Conservation (phyloP, 371 early-diverging fungal genomes). For the Zychaea mexicana region DNA sequence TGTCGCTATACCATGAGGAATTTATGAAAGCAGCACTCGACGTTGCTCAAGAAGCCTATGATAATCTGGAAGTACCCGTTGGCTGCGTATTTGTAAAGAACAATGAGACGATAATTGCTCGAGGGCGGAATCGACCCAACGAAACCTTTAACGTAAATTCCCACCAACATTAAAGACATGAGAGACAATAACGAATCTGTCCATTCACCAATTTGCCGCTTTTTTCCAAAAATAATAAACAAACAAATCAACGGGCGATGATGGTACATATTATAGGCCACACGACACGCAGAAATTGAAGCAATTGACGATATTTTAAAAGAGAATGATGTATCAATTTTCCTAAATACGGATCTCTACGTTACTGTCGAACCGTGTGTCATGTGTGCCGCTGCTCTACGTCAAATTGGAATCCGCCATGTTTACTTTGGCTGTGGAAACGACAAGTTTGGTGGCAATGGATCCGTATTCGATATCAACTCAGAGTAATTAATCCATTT, state of each 20-base stretch:
- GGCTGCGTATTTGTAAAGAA: slow-evolving; percentile 95
- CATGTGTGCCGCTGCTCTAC: slow-evolving; percentile 96
- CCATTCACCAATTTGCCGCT: too few relatives aligned
- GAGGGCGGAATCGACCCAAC: slow-evolving; percentile 86
- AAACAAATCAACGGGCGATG: too few relatives aligned
- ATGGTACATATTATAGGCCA: slow-evolving; percentile 58
- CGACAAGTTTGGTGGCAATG: slow-evolving; percentile 96
- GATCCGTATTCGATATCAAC: slow-evolving; percentile 80
- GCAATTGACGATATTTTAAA: slow-evolving; percentile 82
- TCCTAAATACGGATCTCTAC: slow-evolving; percentile 75
- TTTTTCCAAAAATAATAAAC: too few relatives aligned
- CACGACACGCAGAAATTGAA: slow-evolving; percentile 92
- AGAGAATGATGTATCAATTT: slow-evolving; percentile 40
- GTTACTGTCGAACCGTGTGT: slow-evolving; percentile 99
- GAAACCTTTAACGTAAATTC: slow-evolving; percentile 80
- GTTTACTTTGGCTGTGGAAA: slow-evolving; percentile 93
- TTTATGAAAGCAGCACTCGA: slow-evolving; percentile 45
- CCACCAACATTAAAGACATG: not conserved
- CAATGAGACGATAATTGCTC: slow-evolving; percentile 60
- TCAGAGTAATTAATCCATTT: slow-evolving; percentile 51
- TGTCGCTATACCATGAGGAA: slow-evolving; percentile 34
- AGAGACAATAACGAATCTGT: not conserved
- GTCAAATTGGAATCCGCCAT: slow-evolving; percentile 75
- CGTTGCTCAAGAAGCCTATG: slow-evolving; percentile 83
- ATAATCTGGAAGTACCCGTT: slow-evolving; percentile 93